Evolutionary conservation across 208 protist species (phyloP), one percentile per base, ranked within the genome.

Genomic region (Tetramitus jugosus): DNA sequence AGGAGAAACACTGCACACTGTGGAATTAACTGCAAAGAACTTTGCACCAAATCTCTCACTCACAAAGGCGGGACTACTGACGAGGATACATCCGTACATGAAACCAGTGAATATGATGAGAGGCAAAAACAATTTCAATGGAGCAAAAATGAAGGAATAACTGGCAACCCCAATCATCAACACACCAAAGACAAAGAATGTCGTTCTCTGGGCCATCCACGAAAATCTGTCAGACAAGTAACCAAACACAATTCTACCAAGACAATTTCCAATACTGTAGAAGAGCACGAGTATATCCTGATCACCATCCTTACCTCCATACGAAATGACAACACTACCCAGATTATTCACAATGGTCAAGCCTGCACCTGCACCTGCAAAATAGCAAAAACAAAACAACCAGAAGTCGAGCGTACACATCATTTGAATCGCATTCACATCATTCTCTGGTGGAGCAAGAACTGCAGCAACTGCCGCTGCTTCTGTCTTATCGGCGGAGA

Each of bases 11-110:
- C 26, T 52, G 43, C 29, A 26, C 26, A 71, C 29, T 33, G 65
- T 49, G 8, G 39, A 49, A 31, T 71, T 71, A 8, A 49, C 14
- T 49, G 39, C 65, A 46, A 49, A 71, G 35, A 37, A 71, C 49
- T 71, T 71, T 35, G 65, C 0, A 35, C 65, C 65, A 71, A 71
- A 71, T 71, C 65, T 71, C 49, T 71, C 65, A 42, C 14, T 35
- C n/a, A 37, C 35, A 40, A 71, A 71, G 0, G 26, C 20, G 26
- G 65, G 40, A 7, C n/a, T 71, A 7, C 43, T 6, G 13, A 26
- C 40, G 49, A 35, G 35, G 0, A 29, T 71, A 29, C 39, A 35
- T 42, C 65, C 65, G 35, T 71, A 49, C 29, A 20, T 29, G 49
- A 71, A 29, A 17, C 65, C 65, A 8, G 35, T 26, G 0, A 71